phyloP scores from a whole-genome alignment of 2,329 filamentous ascomycete genomes.

The Fonsecaea nubica region DNA sequence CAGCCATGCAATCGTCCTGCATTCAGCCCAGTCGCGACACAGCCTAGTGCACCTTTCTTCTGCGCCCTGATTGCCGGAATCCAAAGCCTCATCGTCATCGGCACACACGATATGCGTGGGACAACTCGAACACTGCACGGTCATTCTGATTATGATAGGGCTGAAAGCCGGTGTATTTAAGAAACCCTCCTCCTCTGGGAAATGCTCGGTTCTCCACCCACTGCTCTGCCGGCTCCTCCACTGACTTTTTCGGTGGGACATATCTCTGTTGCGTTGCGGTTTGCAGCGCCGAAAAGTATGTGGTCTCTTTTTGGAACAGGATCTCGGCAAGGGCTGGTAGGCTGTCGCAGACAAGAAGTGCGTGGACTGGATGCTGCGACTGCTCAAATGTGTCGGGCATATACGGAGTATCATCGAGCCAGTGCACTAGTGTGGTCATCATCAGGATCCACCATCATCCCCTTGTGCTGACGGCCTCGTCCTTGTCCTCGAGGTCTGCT shows the following conservation, averaged over 20 bases:
- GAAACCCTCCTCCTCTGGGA: conserved; percentile 13
- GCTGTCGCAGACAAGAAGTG: background rate
- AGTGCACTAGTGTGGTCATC: conserved; percentile 14
- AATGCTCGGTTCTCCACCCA: conserved; percentile 9
- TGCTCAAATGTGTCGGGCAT: conserved; percentile 13
- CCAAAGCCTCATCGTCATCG: conserved; percentile 19
- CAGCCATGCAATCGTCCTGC: conserved; percentile 17
- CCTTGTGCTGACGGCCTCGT: conserved; percentile 21
- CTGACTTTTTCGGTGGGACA: conserved; percentile 6
- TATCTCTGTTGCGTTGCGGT: background rate
- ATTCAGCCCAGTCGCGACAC: conserved; percentile 15
- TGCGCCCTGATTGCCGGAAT: conserved; percentile 18
- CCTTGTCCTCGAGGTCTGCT: conserved; percentile 34
- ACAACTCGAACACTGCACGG: conserved; percentile 2
- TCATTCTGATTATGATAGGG: conserved; percentile 17
- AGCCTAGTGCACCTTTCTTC: conserved; percentile 19
- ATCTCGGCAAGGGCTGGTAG: conserved; percentile 12
- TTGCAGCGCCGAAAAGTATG: background rate
- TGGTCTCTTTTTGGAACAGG: conserved; percentile 1
- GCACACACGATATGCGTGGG: conserved; percentile 12
- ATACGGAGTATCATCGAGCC: conserved; percentile 8
- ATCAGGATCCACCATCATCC: conserved; percentile 23
- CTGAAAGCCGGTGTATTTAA: conserved; percentile 18
- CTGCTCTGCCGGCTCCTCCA: conserved; percentile 8
- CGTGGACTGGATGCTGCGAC: conserved; percentile 11